Evolutionary conservation across 805 yeast species (phyloP).

Genomic region (Brettanomyces sp.): DNA sequence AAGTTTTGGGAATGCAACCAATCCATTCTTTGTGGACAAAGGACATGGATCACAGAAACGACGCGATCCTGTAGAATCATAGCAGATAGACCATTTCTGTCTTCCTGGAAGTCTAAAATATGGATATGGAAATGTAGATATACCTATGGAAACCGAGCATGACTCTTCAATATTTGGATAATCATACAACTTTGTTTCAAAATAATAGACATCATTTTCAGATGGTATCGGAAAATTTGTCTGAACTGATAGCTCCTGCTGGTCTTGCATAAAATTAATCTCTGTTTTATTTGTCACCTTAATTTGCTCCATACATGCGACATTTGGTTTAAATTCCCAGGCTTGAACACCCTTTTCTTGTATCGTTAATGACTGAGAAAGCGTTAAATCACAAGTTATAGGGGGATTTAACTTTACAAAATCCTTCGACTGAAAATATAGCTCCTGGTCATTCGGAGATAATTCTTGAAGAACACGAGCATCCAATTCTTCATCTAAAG

Average conservation of each 20-base stretch:
- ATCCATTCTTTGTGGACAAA: constrained; percentile 30
- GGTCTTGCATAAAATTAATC: constrained; percentile 40
- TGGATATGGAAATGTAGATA: constrained; percentile 85
- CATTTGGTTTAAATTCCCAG: constrained; percentile 70
- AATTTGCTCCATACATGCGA: constrained; percentile 44
- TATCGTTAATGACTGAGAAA: constrained; percentile 55
- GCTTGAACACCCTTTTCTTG: constrained; percentile 87
- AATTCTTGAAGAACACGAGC: constrained; percentile 48
- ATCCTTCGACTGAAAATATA: constrained; percentile 59
- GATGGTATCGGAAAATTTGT: constrained; percentile 82
- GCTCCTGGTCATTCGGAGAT: constrained; percentile 58
- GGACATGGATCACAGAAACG: constrained; percentile 72
- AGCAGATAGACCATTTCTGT: constrained; percentile 75
- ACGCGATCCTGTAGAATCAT: constrained; percentile 77
- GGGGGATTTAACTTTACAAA: constrained; percentile 32
- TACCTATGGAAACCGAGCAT: constrained; percentile 55
- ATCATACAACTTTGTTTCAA: constrained; percentile 78
- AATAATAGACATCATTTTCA: constrained; percentile 78
- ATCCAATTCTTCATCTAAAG: constrained; percentile 49
- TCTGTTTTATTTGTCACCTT: constrained; percentile 59
- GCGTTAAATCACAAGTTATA: constrained; percentile 22
- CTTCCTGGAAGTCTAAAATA: constrained; percentile 89
- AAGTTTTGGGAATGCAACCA: constrained; percentile 46
- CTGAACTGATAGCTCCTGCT: constrained; percentile 39
- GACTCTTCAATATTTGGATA: constrained; percentile 40